A percentile compares a stretch with the other conserved stretches of the same genome.
These are phyloP conservation scores for Holtermannia corniformis DNA, from an alignment of 768 basidiomycete genomes.

Conservation along the genomic window DNA sequence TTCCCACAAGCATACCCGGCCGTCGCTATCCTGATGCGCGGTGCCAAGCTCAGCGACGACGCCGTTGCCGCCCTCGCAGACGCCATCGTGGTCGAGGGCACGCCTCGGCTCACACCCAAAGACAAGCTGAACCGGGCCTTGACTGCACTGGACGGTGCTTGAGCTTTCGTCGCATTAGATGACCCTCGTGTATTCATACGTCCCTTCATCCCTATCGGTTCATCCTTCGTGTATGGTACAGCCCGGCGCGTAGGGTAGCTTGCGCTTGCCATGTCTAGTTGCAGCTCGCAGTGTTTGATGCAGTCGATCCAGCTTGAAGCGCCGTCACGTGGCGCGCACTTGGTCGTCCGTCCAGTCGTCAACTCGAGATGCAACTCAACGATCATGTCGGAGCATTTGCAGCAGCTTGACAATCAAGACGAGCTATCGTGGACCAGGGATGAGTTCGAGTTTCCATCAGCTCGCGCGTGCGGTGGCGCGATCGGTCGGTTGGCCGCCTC, in stretches of 20 bases:
- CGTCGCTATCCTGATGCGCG: constrained; percentile 58
- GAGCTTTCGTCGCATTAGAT: too few species aligned
- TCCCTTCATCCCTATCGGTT: too few species aligned
- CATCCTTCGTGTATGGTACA: too few species aligned
- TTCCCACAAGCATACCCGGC: constrained; percentile 73
- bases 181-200: too few species aligned
- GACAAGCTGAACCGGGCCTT: constrained; percentile 38
- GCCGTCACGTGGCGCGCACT: too few species aligned
- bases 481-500: constrained; percentile 14
- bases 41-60: constrained; percentile 23
- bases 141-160: constrained; percentile 12
- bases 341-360: too few species aligned
- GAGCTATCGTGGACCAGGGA: constrained; percentile 34
- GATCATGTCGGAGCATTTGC: too few species aligned
- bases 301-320: too few species aligned
- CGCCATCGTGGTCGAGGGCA: constrained; percentile 42
- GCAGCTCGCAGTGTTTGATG: too few species aligned
- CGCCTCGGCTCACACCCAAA: constrained; percentile 39
- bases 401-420: constrained; percentile 25
- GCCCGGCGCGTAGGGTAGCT: too few species aligned
- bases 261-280: too few species aligned
- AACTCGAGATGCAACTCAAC: too few species aligned
- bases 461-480: constrained; percentile 32
- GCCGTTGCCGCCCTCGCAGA: constrained; percentile 33
- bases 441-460: constrained; percentile 37